phyloP scores from a whole-genome alignment of 345 rosid genomes.

The Toxicodendron radicans region DNA sequence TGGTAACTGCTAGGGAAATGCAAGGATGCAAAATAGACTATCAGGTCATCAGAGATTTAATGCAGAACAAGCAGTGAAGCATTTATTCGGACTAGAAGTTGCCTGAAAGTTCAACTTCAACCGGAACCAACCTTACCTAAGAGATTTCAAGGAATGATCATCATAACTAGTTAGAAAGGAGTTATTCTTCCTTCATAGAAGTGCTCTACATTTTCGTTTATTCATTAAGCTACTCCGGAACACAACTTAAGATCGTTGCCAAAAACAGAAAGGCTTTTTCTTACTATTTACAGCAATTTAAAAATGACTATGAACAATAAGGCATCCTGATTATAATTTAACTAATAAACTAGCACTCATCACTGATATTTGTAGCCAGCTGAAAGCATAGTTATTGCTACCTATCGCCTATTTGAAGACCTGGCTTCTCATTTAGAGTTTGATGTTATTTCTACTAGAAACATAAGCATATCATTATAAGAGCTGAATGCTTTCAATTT shows the following conservation, averaged over 20 bases:
- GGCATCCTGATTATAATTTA: no score
- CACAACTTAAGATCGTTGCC: background rate
- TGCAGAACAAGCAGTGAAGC: background rate
- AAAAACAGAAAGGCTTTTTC: no score
- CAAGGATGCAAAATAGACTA: background rate
- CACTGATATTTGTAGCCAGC: background rate
- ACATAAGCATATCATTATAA: background rate
- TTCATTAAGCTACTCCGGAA: background rate
- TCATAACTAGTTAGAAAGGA: background rate
- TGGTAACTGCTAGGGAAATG: background rate
- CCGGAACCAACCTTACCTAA: background rate
- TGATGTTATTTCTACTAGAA: background rate
- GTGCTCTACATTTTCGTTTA: no score
- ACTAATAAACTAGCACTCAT: no score
- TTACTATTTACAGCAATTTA: no score
- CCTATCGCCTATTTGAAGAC: background rate
- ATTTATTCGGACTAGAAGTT: background rate
- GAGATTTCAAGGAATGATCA: background rate
- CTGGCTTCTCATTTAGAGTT: background rate
- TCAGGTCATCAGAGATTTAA: no score
- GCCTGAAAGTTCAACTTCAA: background rate
- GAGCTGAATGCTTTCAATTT: background rate
- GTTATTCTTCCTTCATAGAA: background rate
- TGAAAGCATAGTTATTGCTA: background rate
- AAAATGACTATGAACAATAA: no score